Base-by-base conservation (phyloP, 176 grass and related monocot species). In the Cenchrus purpureus region DNA sequence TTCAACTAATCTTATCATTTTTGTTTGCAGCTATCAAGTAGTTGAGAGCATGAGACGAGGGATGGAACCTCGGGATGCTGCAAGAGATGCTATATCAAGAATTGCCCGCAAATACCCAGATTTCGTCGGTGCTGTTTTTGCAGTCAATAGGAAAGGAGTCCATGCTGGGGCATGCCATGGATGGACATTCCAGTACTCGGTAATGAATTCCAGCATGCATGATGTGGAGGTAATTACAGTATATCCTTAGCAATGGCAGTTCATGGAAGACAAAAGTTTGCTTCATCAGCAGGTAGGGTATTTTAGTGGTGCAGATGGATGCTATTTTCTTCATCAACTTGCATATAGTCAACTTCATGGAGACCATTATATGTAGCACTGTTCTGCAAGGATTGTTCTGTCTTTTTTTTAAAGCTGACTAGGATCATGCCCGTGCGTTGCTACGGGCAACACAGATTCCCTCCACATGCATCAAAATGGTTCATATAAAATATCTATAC, bases 21-120 rank as follows among this genome's bases (percentile, higher is more conserved):
- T 28, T 54, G 61, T 0, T 48, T 84, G 64, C 81, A 98, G 96
- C 43, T 98, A 98, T 67, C 96, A 98, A 85, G 91, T 98, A 4
- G 86, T 98, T 7, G 93, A 98, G 86, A 98, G 93, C 89, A 98
- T 98, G 96, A 76, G 96, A 14, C 89, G 3, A 82, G 96, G 96
- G 49, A 94, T 98, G 93, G 78, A 87, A 12, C 93, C 96, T 75
- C 53, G 3, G 42, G 81, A 90, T 22, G 91, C 96, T 76, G 93
- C 93, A 43, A 69, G n/a, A 40, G 89, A 98, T 79, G 96, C 91
- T n/a, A 94, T 98, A 37, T 92, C 84, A 22, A 91, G 96, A 86
- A 98, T 98, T 87, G 78, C 91, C 58, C 91, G 70, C 15, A 98
- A 87, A 68, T 95, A 86, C 12, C 96, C 96, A 0, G 58, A 83